Percentiles rank a stretch among this genome's conserved stretches.
Conservation (phyloP, 106 monocot genomes). For the Allium fistulosum region DNA sequence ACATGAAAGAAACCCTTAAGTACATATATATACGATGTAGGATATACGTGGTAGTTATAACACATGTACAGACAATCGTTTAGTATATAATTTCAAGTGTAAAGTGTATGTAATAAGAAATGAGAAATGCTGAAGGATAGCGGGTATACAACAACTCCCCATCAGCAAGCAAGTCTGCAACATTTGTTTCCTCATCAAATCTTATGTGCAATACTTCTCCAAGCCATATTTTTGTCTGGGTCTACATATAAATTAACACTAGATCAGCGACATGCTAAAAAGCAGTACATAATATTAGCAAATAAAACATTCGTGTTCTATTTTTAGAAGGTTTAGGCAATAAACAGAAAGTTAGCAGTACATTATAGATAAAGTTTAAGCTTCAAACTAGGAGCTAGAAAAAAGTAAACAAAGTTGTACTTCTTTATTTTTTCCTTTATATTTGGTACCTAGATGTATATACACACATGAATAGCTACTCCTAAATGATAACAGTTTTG, state of each 20-base stretch:
- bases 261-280: neutral
- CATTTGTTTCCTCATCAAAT: conserved; percentile 43
- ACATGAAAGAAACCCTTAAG: neutral
- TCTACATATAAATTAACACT: conserved; percentile 15
- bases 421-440: no score
- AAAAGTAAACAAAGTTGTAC: neutral
- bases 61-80: neutral
- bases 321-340: neutral
- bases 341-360: neutral
- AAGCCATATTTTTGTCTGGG: conserved; percentile 72
- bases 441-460: no score
- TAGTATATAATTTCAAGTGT: neutral
- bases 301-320: neutral
- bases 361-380: neutral
- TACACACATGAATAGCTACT: neutral
- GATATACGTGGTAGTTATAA: neutral
- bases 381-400: neutral
- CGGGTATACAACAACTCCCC: conserved; percentile 64
- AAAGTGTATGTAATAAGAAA: conserved; percentile 2
- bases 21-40: neutral
- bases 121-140: neutral
- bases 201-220: conserved; percentile 57
- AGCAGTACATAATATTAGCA: neutral
- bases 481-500: no score
- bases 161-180: conserved; percentile 63